Evolutionary conservation across 345 rosid species (phyloP).

Genomic region (Ricinus communis): DNA sequence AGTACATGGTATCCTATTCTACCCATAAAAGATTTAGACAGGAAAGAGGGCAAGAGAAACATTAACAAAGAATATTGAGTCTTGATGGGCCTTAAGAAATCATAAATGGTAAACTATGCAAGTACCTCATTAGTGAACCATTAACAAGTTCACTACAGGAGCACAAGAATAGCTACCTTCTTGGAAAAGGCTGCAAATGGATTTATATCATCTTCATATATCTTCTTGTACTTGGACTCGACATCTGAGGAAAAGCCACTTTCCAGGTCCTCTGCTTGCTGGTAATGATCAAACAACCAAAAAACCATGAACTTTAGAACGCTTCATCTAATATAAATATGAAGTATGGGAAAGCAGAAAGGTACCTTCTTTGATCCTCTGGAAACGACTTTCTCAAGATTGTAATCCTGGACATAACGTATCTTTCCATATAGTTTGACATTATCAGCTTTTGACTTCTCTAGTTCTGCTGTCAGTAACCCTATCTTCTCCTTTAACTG

Average conservation of each 20-base stretch:
- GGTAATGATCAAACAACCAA: conserved; percentile 22
- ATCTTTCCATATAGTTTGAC: conserved; percentile 95
- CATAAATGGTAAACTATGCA: neutral
- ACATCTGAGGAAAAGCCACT: conserved; percentile 90
- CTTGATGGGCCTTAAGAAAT: neutral
- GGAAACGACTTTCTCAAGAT: conserved; percentile 85
- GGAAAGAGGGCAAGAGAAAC: neutral
- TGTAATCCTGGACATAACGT: conserved; percentile 95
- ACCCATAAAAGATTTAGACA: neutral
- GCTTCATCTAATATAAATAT: conserved; percentile 8
- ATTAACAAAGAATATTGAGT: neutral
- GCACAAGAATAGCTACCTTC: conserved; percentile 49
- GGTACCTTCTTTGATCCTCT: conserved; percentile 92
- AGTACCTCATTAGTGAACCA: neutral
- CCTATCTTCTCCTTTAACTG: conserved; percentile 87
- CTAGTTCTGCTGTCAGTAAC: conserved; percentile 64
- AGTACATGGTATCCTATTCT: too few relatives aligned
- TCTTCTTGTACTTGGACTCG: conserved; percentile 97
- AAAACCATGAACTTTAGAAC: conserved; percentile 11
- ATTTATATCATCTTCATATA: conserved; percentile 95
- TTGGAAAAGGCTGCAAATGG: conserved; percentile 98
- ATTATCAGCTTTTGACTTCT: conserved; percentile 92
- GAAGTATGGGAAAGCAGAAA: neutral
- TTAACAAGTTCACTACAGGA: neutral
- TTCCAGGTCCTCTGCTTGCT: conserved; percentile 88